Conservation (phyloP, 495 filamentous ascomycete species). For the Parathielavia appendiculata region DNA sequence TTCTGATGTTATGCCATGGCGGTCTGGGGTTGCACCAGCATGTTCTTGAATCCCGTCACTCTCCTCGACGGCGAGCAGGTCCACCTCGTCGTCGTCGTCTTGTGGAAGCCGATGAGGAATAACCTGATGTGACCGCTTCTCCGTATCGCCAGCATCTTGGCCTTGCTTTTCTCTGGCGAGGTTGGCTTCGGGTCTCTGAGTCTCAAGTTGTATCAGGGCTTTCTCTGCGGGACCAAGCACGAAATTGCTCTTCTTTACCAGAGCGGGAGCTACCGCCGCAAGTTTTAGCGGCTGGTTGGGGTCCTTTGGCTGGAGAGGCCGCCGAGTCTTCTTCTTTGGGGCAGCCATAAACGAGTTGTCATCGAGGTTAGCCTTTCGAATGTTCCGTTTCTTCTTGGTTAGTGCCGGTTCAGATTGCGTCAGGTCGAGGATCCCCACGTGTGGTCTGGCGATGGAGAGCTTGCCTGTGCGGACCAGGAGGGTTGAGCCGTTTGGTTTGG, state of each 20-base stretch:
- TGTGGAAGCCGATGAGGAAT: neutral
- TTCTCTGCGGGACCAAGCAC: neutral
- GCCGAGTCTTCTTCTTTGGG: constrained; percentile 10
- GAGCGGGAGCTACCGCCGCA: neutral
- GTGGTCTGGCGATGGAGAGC: neutral
- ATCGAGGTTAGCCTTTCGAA: neutral
- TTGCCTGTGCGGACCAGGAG: constrained; percentile 14
- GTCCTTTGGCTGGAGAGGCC: neutral
- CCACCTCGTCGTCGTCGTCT: neutral
- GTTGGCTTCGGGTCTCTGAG: neutral
- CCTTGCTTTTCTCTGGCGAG: neutral
- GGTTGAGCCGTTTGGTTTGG: constrained; percentile 20
- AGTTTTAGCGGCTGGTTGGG: neutral
- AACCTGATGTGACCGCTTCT: neutral
- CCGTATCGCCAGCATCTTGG: neutral
- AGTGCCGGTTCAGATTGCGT: constrained; percentile 14
- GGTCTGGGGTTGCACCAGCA: neutral
- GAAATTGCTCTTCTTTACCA: neutral
- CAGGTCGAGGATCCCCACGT: constrained; percentile 19
- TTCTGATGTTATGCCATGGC: neutral
- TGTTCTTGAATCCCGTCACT: neutral
- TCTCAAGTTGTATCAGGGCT: too few relatives aligned
- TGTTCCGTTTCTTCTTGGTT: neutral
- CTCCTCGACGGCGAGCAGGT: neutral
- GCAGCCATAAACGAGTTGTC: constrained; percentile 15